Evolutionary conservation across 805 yeast genomes (phyloP).

Genomic region (Candida arabinofermentans): DNA sequence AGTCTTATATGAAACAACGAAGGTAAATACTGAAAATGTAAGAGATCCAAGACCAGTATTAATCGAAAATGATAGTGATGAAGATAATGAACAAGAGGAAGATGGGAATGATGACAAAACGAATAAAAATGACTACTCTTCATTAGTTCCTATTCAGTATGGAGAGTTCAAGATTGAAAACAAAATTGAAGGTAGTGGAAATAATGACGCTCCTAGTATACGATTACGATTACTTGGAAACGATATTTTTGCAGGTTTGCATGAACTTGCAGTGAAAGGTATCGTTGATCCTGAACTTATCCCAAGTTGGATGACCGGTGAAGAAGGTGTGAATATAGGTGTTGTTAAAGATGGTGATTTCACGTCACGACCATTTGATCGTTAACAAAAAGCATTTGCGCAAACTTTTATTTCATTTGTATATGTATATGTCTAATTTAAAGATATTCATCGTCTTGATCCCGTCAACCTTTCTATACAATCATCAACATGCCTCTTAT

Average conservation of each 20-base stretch:
- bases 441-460: constrained; percentile 10
- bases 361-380: constrained; percentile 5
- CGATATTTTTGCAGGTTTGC: constrained; percentile 77
- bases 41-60: constrained; percentile 9
- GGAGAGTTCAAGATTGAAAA: constrained; percentile 43
- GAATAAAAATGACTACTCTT: constrained; percentile 40
- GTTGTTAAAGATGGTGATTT: constrained; percentile 36
- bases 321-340: constrained; percentile 56
- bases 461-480: constrained; percentile 23
- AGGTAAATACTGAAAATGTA: constrained; percentile 19
- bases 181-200: constrained; percentile 23
- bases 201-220: constrained; percentile 17
- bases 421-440: background rate
- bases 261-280: constrained; percentile 53
- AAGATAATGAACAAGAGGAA: constrained; percentile 9
- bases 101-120: constrained; percentile 13
- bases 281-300: constrained; percentile 48
- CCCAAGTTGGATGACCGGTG: constrained; percentile 81
- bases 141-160: constrained; percentile 56
- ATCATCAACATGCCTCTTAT: constrained; percentile 21
- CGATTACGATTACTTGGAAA: constrained; percentile 49
- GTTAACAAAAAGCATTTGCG: background rate
- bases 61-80: constrained; percentile 2
- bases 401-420: background rate
- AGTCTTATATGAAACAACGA: constrained; percentile 37